phyloP scores from a whole-genome alignment of 257 asterid species.

The Plantago major region DNA sequence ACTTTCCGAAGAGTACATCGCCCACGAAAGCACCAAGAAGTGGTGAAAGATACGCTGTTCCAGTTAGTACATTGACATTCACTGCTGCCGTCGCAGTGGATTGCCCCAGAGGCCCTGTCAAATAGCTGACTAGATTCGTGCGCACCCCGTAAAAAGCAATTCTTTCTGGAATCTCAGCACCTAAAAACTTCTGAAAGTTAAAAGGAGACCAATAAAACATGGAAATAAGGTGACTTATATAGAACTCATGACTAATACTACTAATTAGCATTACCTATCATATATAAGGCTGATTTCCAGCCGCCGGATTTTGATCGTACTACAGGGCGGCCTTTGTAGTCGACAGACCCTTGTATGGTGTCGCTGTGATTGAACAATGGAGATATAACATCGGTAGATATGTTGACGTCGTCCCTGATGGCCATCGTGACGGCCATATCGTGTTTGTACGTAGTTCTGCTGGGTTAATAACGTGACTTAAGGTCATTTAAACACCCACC shows the following conservation, averaged over 20 bases:
- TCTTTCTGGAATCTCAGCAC: conserved; percentile 2
- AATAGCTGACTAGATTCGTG: neutral
- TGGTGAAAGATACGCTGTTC: neutral
- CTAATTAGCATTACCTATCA: conserved; percentile 8
- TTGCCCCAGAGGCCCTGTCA: conserved; percentile 11
- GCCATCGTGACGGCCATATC: too few relatives aligned
- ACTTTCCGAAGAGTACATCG: conserved; percentile 2
- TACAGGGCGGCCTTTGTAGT: conserved; percentile 23
- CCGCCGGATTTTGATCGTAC: conserved; percentile 27
- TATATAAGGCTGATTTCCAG: conserved; percentile 40
- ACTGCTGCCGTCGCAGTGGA: conserved; percentile 2
- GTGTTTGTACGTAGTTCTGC: too few relatives aligned
- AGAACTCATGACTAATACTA: neutral
- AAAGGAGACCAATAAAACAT: neutral
- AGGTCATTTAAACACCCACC: too few relatives aligned
- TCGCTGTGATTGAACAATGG: conserved; percentile 19
- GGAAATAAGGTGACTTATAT: neutral
- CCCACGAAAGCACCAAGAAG: conserved; percentile 10
- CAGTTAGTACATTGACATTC: conserved; percentile 3
- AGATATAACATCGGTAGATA: neutral
- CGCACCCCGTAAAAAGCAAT: neutral
- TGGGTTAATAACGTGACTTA: too few relatives aligned
- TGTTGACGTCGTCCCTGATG: too few relatives aligned
- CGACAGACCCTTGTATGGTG: conserved; percentile 17
- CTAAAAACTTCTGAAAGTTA: neutral